Evolutionary conservation across 2,329 filamentous ascomycete species (phyloP).

Genomic region (Aspergillus fijiensis): DNA sequence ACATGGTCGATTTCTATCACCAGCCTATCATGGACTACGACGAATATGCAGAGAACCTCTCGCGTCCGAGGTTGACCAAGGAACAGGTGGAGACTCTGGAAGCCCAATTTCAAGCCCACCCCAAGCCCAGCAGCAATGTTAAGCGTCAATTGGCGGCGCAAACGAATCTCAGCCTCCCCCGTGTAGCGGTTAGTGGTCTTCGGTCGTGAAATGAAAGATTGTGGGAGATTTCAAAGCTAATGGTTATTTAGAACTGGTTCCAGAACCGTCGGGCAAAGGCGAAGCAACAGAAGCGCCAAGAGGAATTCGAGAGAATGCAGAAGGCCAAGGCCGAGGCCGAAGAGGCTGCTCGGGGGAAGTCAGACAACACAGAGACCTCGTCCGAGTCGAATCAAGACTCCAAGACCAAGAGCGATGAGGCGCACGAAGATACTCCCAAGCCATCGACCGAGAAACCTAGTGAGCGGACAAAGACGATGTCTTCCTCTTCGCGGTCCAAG

Average conservation of each 20-base stretch:
- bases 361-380: slow-evolving; percentile 26
- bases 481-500: slow-evolving; percentile 28
- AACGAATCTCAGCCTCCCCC: slow-evolving; percentile 49
- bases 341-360: slow-evolving; percentile 34
- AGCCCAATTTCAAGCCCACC: slow-evolving; percentile 50
- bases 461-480: slow-evolving; percentile 21
- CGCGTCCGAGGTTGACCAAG: slow-evolving; percentile 51
- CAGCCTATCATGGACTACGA: slow-evolving; percentile 47
- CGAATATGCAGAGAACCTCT: slow-evolving; percentile 49
- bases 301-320: slow-evolving; percentile 50
- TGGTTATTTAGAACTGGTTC: slow-evolving; percentile 49
- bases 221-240: slow-evolving; percentile 10
- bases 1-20: slow-evolving; percentile 45
- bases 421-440: slow-evolving; percentile 30
- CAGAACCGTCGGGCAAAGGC: slow-evolving; percentile 54
- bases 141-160: slow-evolving; percentile 51
- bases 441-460: slow-evolving; percentile 24
- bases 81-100: slow-evolving; percentile 53
- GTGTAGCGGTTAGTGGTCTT: slow-evolving; percentile 48
- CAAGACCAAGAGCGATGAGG: slow-evolving; percentile 22
- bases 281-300: slow-evolving; percentile 52
- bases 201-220: neutral
- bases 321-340: slow-evolving; percentile 39
- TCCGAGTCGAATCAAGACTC: slow-evolving; percentile 25
- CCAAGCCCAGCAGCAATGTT: slow-evolving; percentile 51